Evolutionary conservation across 768 basidiomycete species (phyloP).

Genomic region (Tricholoma terreum): DNA sequence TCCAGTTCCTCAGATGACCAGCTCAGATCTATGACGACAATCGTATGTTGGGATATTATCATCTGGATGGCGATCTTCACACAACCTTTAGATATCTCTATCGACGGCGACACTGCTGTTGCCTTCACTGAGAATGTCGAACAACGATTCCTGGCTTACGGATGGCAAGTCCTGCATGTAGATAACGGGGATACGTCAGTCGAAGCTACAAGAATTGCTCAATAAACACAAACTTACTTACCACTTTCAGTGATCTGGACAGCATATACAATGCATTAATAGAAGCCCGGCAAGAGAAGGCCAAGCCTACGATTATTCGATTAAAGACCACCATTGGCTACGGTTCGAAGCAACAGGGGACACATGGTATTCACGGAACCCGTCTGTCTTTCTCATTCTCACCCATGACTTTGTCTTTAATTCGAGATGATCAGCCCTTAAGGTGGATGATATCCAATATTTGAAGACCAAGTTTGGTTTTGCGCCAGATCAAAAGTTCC

Average conservation of each 20-base stretch:
- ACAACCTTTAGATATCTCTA: constrained; percentile 74
- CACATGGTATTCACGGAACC: constrained; percentile 91
- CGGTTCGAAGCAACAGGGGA: constrained; percentile 90
- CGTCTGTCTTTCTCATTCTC: constrained; percentile 50
- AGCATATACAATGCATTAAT: constrained; percentile 77
- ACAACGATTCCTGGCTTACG: constrained; percentile 85
- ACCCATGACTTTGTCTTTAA: background rate
- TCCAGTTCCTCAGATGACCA: constrained; percentile 8
- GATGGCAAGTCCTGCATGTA: constrained; percentile 90
- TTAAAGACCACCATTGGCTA: constrained; percentile 90
- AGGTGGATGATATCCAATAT: constrained; percentile 83
- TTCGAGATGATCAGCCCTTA: constrained; percentile 57
- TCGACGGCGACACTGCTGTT: constrained; percentile 88
- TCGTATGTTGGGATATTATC: constrained; percentile 48
- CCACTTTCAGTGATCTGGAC: constrained; percentile 60
- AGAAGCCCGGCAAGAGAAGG: constrained; percentile 69
- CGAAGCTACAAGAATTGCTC: background rate
- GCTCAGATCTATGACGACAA: constrained; percentile 91
- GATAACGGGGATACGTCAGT: constrained; percentile 73
- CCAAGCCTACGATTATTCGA: constrained; percentile 84
- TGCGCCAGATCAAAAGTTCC: constrained; percentile 72
- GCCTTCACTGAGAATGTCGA: constrained; percentile 95
- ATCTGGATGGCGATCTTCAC: constrained; percentile 5
- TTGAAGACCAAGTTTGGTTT: constrained; percentile 86
- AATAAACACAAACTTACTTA: background rate